Evolutionary conservation across 2,329 filamentous ascomycete genomes (phyloP).

Genomic region (Diaporthe eres): DNA sequence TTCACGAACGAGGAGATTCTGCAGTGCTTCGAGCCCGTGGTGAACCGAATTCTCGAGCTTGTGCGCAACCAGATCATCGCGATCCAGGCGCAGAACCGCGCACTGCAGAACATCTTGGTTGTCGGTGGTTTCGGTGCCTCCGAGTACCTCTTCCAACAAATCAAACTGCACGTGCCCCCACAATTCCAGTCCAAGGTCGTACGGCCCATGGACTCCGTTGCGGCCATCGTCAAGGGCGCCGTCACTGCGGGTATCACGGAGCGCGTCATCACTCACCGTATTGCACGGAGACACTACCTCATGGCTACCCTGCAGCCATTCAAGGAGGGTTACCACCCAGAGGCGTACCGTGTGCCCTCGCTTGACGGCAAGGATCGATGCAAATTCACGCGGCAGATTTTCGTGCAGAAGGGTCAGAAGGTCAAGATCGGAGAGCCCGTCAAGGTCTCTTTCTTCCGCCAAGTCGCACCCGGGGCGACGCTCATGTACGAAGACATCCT

Average conservation of each 20-base stretch:
- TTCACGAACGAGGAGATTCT: constrained; percentile 99
- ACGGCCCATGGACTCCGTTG: constrained; percentile 97
- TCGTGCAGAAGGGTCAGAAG: constrained; percentile 97
- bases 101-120: constrained; percentile 94
- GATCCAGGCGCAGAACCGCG: constrained; percentile 96
- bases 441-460: constrained; percentile 98
- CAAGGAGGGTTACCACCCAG: constrained; percentile 98
- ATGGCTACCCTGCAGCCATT: constrained; percentile 99
- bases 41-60: constrained; percentile 95
- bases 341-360: constrained; percentile 96
- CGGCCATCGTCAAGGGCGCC: constrained; percentile 97
- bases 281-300: constrained; percentile 96
- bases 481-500: constrained; percentile 99
- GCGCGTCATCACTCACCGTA: constrained; percentile 95
- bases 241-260: constrained; percentile 98
- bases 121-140: constrained; percentile 98
- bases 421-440: constrained; percentile 99
- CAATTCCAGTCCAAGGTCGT: constrained; percentile 99
- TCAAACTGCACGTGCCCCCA: constrained; percentile 97
- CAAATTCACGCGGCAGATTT: constrained; percentile 98
- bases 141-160: constrained; percentile 99
- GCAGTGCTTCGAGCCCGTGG: constrained; percentile 98
- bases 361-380: constrained; percentile 97
- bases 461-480: constrained; percentile 95
- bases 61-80: constrained; percentile 99